These are phyloP conservation scores for Aspergillus cavernicola DNA, from an alignment of 495 filamentous ascomycete species.

Conservation along the genomic window DNA sequence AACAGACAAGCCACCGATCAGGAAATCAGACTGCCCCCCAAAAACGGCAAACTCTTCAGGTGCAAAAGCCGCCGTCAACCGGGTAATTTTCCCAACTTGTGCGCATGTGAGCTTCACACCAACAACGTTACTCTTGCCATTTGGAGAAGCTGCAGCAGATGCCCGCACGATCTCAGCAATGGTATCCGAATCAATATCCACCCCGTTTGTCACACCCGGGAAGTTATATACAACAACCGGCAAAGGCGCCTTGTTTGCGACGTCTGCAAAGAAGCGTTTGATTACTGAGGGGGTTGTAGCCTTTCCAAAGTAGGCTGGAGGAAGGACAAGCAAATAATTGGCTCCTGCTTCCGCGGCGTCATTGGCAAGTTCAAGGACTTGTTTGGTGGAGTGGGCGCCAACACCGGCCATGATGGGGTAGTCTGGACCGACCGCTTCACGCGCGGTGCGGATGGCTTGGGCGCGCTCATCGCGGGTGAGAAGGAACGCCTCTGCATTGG, in stretches of 20 bases:
- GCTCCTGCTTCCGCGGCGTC: conserved; percentile 58
- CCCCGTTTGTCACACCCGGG: conserved; percentile 66
- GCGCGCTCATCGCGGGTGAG: conserved; percentile 57
- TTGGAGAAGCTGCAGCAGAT: conserved; percentile 26
- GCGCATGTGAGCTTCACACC: conserved; percentile 71
- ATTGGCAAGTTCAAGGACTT: conserved; percentile 54
- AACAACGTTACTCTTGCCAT: conserved; percentile 45
- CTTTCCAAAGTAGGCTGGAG: conserved; percentile 62
- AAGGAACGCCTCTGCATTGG: conserved; percentile 63
- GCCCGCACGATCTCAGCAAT: conserved; percentile 47
- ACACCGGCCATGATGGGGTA: conserved; percentile 62
- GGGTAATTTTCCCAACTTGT: conserved; percentile 61
- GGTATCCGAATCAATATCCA: conserved; percentile 62
- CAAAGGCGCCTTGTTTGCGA: conserved; percentile 47
- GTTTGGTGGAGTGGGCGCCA: conserved; percentile 61
- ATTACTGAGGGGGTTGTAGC: conserved; percentile 55
- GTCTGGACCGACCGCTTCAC: conserved; percentile 44
- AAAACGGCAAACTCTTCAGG: conserved; percentile 59
- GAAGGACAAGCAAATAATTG: conserved; percentile 57
- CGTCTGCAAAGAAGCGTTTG: conserved; percentile 55
- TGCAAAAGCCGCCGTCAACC: conserved; percentile 51
- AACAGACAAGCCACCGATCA: conserved; percentile 54
- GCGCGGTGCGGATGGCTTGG: conserved; percentile 47
- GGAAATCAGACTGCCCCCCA: conserved; percentile 67
- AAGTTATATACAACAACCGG: conserved; percentile 70